Conservation (phyloP, 148 eudicot species). For the Arbutus unedo region DNA sequence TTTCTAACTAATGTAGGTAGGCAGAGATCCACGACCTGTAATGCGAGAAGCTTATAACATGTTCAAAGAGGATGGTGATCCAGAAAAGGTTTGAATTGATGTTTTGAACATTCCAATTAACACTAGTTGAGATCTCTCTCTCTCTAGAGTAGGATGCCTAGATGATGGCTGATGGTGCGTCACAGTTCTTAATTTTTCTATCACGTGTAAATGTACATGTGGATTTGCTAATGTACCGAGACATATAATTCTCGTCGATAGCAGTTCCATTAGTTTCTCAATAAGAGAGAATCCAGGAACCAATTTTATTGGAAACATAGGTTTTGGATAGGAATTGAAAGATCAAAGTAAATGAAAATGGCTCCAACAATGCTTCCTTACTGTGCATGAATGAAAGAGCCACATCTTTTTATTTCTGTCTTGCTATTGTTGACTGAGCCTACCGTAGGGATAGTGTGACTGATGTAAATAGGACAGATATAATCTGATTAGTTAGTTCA, state of each 20-base stretch:
- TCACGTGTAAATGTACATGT: neutral
- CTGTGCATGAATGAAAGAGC: neutral
- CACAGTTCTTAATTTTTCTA: neutral
- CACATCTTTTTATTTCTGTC: neutral
- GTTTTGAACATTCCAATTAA: neutral
- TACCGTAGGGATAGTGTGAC: neutral
- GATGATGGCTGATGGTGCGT: neutral
- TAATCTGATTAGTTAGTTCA: neutral
- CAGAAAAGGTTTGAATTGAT: slow-evolving; percentile 57
- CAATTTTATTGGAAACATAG: neutral
- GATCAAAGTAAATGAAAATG: neutral
- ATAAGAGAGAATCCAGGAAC: neutral
- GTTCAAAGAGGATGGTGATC: slow-evolving; percentile 92
- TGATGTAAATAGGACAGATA: neutral
- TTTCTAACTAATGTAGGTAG: slow-evolving; percentile 48
- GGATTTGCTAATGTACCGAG: neutral
- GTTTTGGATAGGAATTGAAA: neutral
- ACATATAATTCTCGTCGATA: neutral
- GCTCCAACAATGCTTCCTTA: neutral
- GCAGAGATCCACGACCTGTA: slow-evolving; percentile 84
- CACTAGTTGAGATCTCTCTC: slow-evolving; percentile 7
- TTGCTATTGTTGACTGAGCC: neutral
- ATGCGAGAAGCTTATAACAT: slow-evolving; percentile 72
- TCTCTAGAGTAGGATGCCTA: neutral
- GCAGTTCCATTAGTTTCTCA: neutral